phyloP scores from a whole-genome alignment of 2,329 filamentous ascomycete species.

The Phialemonium atrogriseum region DNA sequence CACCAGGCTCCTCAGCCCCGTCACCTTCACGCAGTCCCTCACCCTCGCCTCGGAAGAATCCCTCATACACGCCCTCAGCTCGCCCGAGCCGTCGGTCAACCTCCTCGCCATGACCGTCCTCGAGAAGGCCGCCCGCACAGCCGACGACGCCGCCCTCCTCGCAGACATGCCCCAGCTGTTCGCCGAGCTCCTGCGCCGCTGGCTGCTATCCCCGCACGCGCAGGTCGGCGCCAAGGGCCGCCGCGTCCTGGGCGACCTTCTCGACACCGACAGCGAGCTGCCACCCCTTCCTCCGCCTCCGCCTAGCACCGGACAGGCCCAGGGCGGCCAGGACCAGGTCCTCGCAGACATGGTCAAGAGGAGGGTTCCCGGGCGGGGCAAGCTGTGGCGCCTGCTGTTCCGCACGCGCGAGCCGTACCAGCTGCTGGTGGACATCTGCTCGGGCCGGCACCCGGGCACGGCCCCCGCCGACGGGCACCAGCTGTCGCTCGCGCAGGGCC shows the following conservation, averaged over 20 bases:
- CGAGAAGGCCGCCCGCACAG: conserved; percentile 41
- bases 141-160: conserved; percentile 41
- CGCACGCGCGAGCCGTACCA: conserved; percentile 33
- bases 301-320: conserved; percentile 10
- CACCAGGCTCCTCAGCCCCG: conserved; percentile 45
- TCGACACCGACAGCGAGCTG: conserved; percentile 45
- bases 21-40: conserved; percentile 43
- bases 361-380: conserved; percentile 37
- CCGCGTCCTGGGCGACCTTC: conserved; percentile 41
- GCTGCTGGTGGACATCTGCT: conserved; percentile 32
- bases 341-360: conserved; percentile 24
- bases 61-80: conserved; percentile 43
- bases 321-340: conserved; percentile 5
- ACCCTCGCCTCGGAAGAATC: conserved; percentile 41
- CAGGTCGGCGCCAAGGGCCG: conserved; percentile 47
- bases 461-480: conserved; percentile 26
- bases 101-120: conserved; percentile 49
- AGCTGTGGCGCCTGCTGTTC: conserved; percentile 47
- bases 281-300: conserved; percentile 17
- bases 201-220: conserved; percentile 45
- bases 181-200: conserved; percentile 37
- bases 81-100: conserved; percentile 47
- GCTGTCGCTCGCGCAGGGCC: conserved; percentile 42
- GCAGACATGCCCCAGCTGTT: conserved; percentile 40
- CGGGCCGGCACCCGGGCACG: conserved; percentile 19